Base-by-base conservation (phyloP, 2,329 filamentous ascomycete species). In the Hypocrella siamensis region DNA sequence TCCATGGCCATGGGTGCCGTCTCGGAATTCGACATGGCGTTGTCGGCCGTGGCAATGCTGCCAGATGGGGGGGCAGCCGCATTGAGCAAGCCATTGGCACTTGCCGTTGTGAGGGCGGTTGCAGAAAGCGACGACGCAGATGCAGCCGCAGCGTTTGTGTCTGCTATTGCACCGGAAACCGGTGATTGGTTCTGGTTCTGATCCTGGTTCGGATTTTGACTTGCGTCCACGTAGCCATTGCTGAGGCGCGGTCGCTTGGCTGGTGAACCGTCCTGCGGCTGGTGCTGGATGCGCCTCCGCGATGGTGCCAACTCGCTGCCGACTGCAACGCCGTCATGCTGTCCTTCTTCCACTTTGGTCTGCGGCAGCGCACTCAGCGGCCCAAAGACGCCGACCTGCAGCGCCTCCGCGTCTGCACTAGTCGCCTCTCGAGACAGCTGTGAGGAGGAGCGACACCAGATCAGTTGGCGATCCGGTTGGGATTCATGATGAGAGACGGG, bases 191-290 rank as follows among this genome's bases (percentile, higher is more conserved):
- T n/a, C n/a, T n/a, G n/a, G n/a, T n/a, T n/a, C n/a, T n/a, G n/a
- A n/a, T n/a, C n/a, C n/a, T n/a, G n/a, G n/a, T n/a, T n/a, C n/a
- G n/a, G n/a, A n/a, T n/a, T n/a, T n/a, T n/a, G n/a, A n/a, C n/a
- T n/a, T n/a, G n/a, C n/a, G n/a, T n/a, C n/a, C n/a, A n/a, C 70
- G 52, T 64, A 68, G 48, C 70, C 70, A 58, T 75, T 75, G 56
- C 63, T 72, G 45, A 76, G 59, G 46, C 67, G 63, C 42, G 60
- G 62, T 45, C 69, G 63, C 56, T 77, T 77, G 40, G 60, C 53
- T 31, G 68, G 65, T 34, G 69, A 73, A 32, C 64, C 70, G 53
- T 70, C 68, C 42, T 59, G 52, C 44, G 63, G 17, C 27, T 38
- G 48, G 33, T 53, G 51, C 40, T 58, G 56, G 39, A 61, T 49